A percentile compares a stretch with the other conserved stretches of the same genome.
These are phyloP conservation scores for Teratosphaeria viscida DNA, from an alignment of 2,329 filamentous ascomycete species.

Conservation along the genomic window DNA sequence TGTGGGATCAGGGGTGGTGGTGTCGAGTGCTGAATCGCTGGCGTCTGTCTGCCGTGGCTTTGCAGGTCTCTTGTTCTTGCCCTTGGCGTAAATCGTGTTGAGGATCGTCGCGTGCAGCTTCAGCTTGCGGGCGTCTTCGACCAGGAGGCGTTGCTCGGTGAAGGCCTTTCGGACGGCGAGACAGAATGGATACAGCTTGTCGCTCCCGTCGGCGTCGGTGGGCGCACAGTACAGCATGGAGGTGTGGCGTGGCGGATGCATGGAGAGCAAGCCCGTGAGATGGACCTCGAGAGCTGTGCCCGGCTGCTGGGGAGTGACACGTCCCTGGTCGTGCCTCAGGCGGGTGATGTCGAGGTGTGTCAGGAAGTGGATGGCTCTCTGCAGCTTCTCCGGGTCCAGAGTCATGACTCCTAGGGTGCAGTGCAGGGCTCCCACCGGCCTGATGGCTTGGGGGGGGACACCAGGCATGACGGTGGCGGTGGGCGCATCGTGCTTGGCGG, in stretches of 20 bases:
- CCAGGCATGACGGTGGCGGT: neutral
- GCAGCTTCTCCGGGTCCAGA: constrained; percentile 45
- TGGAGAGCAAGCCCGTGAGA: constrained; percentile 42
- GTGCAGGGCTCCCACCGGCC: constrained; percentile 72
- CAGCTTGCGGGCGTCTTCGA: constrained; percentile 51
- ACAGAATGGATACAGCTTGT: constrained; percentile 48
- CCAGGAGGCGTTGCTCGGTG: constrained; percentile 45
- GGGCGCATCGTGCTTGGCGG: neutral
- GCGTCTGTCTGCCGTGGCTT: neutral
- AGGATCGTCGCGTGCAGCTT: constrained; percentile 75
- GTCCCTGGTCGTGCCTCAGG: constrained; percentile 7
- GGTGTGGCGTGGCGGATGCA: constrained; percentile 48
- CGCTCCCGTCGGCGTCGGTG: constrained; percentile 34
- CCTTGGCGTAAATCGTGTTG: constrained; percentile 69
- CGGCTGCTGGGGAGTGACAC: neutral
- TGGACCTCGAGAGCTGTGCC: neutral
- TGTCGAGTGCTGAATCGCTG: neutral
- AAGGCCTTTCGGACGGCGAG: constrained; percentile 46
- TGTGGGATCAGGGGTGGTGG: neutral
- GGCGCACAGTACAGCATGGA: constrained; percentile 58
- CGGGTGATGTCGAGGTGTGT: constrained; percentile 14
- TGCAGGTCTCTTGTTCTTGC: constrained; percentile 10
- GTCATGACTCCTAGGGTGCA: constrained; percentile 81
- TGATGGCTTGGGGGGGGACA: constrained; percentile 46
- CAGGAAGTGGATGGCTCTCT: constrained; percentile 34